Conservation (phyloP, 164 flowering plant genomes). For the Taxillus chinensis region DNA sequence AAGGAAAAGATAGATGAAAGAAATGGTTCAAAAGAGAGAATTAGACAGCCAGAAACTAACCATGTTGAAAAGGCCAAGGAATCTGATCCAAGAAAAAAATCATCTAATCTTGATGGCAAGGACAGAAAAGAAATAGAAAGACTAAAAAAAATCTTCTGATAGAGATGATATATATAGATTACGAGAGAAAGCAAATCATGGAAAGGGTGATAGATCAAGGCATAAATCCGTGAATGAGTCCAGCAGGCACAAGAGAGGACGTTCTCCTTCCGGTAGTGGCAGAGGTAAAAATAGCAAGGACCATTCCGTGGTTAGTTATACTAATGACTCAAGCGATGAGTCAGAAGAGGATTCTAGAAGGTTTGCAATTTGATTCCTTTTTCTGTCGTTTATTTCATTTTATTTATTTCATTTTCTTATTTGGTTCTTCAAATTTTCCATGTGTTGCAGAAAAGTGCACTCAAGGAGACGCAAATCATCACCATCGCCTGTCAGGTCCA, state of each 20-base stretch:
- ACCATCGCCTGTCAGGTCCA: constrained; percentile 60
- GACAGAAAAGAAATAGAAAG: constrained; percentile 38
- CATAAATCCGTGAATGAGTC: constrained; percentile 36
- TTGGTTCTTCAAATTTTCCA: constrained; percentile 8
- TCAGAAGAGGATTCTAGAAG: constrained; percentile 61
- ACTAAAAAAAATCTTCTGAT: constrained; percentile 23
- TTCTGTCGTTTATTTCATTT: not conserved
- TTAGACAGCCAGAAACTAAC: constrained; percentile 27
- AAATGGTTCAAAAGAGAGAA: constrained; percentile 42
- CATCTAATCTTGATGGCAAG: constrained; percentile 23
- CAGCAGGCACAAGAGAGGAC: constrained; percentile 51
- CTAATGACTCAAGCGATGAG: constrained; percentile 49
- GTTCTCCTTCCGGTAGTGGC: constrained; percentile 46
- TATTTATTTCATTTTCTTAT: not conserved
- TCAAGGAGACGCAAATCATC: constrained; percentile 44
- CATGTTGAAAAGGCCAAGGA: constrained; percentile 34
- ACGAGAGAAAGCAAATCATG: constrained; percentile 41
- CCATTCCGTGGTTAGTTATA: constrained; percentile 24
- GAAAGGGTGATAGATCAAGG: constrained; percentile 46
- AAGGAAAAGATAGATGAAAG: constrained; percentile 36
- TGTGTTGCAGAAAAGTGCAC: constrained; percentile 39
- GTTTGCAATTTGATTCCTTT: constrained; percentile 15
- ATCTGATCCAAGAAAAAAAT: constrained; percentile 34
- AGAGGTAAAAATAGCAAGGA: constrained; percentile 52
- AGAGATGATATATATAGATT: constrained; percentile 40